Evolutionary conservation across 2,329 filamentous ascomycete species (phyloP), one percentile per base, ranked within the genome.

Genomic region (Metarhizium humberi): DNA sequence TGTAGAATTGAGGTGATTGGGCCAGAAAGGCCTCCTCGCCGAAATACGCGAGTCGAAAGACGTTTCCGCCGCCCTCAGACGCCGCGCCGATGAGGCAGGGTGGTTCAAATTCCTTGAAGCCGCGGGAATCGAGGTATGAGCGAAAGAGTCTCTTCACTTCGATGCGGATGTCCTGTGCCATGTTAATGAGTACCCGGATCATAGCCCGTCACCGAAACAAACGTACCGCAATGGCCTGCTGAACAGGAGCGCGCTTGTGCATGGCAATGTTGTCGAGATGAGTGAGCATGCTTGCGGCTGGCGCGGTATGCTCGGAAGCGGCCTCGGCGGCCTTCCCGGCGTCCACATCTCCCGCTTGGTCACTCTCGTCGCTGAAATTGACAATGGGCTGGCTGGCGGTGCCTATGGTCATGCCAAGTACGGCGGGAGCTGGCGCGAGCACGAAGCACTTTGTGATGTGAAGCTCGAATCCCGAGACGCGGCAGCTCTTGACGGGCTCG

Each of bases 1-100:
- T 94, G 74, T 92, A 92, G 63, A 94, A 87, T 67, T 94, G 89
- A 6, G 89, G 90, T 6, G 83, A 87, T 69, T 92, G 88, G 6
- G 89, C 89, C 20, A 94, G 78, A 68, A 78, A 94, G 1, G 90
- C 92, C 61, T 87, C 82, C 66, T 87, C 83, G 62, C 87, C 89
- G 70, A 97, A 97, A 74, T 97, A 97, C 47, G 86, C 85, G 63
- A 97, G 78, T 63, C 86, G 80, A 71, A 99, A 97, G 45, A 97
- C 92, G 68, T 92, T 95, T 62, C 85, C 85, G 61, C 94, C 94
- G 64, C 94, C 92, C 74, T 99, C 94, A 4, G 90, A 94, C 4
- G 94, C 88, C 14, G 92, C 88, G 51, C 87, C 92, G 55, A 95
- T 89, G 47, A 99, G 78, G 70, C 91, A 92, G 10, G 94, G 91